A percentile compares a stretch with the other conserved stretches of the same genome.
phyloP scores from a whole-genome alignment of 2,329 filamentous ascomycete species.

The Diaporthe velutina region DNA sequence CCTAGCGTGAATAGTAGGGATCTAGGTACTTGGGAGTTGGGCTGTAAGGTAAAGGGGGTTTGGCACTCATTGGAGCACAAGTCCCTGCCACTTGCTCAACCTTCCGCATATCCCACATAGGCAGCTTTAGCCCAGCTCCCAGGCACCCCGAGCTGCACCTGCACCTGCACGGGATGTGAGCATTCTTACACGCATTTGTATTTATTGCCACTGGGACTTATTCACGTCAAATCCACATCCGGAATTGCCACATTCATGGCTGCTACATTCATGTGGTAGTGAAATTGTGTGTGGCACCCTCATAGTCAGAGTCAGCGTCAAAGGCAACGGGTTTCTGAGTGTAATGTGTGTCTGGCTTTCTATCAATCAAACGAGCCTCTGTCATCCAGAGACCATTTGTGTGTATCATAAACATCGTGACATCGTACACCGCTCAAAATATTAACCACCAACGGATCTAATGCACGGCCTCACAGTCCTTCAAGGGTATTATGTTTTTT shows the following conservation, averaged over 20 bases:
- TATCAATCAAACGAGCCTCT: constrained; percentile 27
- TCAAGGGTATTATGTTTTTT: constrained; percentile 24
- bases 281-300: neutral
- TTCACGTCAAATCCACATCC: neutral
- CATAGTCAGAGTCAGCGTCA: neutral
- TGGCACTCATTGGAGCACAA: neutral
- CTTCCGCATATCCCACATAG: constrained; percentile 19
- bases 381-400: constrained; percentile 17
- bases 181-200: neutral
- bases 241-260: neutral
- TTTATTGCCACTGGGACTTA: neutral
- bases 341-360: constrained; percentile 26
- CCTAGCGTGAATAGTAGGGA: constrained; percentile 7
- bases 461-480: constrained; percentile 8
- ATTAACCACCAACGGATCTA: neutral
- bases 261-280: neutral
- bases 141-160: too few species aligned
- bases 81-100: neutral
- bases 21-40: constrained; percentile 5
- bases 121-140: constrained; percentile 1
- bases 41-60: constrained; percentile 25
- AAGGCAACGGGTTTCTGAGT: neutral
- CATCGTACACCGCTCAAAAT: constrained; percentile 34
- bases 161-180: neutral
- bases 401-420: constrained; percentile 35